These are phyloP conservation scores for Calonectria leucothoes DNA, from an alignment of 2,329 filamentous ascomycete species.

Conservation along the genomic window DNA sequence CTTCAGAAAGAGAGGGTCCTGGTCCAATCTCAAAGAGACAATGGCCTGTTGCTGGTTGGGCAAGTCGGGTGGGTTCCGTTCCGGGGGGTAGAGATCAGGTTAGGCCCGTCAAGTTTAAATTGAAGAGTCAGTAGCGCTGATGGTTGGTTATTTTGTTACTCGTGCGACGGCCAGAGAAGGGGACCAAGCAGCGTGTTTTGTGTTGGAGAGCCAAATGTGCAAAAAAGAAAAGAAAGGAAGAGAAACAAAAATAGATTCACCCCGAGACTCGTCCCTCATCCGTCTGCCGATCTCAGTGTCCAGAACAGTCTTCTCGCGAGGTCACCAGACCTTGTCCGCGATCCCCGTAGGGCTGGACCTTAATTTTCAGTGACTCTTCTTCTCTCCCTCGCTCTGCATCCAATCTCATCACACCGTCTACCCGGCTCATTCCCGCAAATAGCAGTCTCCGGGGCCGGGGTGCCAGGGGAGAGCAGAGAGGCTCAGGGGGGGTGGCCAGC, in stretches of 20 bases:
- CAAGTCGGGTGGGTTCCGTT: not conserved
- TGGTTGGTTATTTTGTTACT: not conserved
- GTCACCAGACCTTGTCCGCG: not conserved
- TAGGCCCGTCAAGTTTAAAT: not conserved
- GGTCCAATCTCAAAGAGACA: not conserved
- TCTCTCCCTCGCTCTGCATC: not conserved
- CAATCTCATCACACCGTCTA: slow-evolving; percentile 7
- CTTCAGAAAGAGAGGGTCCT: not conserved
- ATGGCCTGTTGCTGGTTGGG: not conserved
- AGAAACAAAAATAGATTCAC: not conserved
- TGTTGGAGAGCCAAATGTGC: not conserved
- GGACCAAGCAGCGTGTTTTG: too few species aligned
- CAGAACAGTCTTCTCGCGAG: not conserved
- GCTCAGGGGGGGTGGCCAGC: not conserved
- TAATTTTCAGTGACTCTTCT: not conserved
- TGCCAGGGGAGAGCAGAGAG: not conserved
- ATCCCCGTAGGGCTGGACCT: slow-evolving; percentile 1
- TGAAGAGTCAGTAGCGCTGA: not conserved
- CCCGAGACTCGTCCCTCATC: not conserved
- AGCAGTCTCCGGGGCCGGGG: slow-evolving; percentile 10
- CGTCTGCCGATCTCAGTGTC: not conserved
- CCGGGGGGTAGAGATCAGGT: not conserved
- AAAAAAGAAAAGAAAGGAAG: too few species aligned
- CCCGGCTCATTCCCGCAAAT: slow-evolving; percentile 17
- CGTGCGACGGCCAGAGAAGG: not conserved